phyloP scores from a whole-genome alignment of 805 yeast genomes.

The Wickerhamia fluorescens region DNA sequence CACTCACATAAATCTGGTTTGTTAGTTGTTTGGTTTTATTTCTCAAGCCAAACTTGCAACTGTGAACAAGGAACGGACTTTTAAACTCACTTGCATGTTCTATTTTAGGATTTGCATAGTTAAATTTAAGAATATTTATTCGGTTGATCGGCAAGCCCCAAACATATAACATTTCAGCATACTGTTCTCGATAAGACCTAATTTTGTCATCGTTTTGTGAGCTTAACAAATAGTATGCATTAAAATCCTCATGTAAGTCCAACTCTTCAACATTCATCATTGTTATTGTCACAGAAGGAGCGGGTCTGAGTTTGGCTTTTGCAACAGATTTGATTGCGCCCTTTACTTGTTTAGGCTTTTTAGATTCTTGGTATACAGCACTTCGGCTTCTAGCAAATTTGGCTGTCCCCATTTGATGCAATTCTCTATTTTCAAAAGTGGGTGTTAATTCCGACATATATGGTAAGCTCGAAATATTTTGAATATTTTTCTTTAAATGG shows the following conservation, averaged over 20 bases:
- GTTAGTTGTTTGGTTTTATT: slow-evolving; percentile 12
- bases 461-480: slow-evolving; percentile 7
- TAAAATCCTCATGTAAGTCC: slow-evolving; percentile 39
- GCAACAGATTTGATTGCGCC: slow-evolving; percentile 4
- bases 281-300: slow-evolving; percentile 35
- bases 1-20: slow-evolving; percentile 15
- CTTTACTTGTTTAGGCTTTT: too few species aligned
- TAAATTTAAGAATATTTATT: slow-evolving; percentile 70
- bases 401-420: background rate
- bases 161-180: slow-evolving; percentile 65
- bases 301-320: slow-evolving; percentile 8
- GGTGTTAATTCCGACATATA: background rate
- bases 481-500: slow-evolving; percentile 14
- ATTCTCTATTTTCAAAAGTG: background rate
- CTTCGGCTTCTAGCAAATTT: too few species aligned
- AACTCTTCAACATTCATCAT: slow-evolving; percentile 39
- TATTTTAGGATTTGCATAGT: slow-evolving; percentile 28
- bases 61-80: slow-evolving; percentile 26
- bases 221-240: slow-evolving; percentile 34
- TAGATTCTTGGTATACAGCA: too few species aligned
- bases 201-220: slow-evolving; percentile 31
- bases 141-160: slow-evolving; percentile 86
- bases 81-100: slow-evolving; percentile 7
- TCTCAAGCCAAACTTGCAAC: slow-evolving; percentile 27
- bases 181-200: slow-evolving; percentile 49